Conservation (phyloP, 2,329 filamentous ascomycete genomes). For the Colletotrichum destructivum region DNA sequence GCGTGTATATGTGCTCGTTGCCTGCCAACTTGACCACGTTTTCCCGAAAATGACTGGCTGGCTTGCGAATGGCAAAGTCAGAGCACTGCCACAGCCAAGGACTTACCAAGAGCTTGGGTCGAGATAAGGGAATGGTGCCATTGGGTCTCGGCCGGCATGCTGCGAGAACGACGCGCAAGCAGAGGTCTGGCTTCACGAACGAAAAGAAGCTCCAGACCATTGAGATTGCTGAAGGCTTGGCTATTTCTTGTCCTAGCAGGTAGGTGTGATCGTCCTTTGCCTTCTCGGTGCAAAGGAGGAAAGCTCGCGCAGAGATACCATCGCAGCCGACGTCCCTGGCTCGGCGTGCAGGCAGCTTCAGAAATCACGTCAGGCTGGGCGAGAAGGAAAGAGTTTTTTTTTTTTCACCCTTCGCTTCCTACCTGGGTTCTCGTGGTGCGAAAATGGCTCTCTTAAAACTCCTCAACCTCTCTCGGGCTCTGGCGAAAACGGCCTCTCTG, state of each 20-base stretch:
- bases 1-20: neutral
- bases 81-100: slow-evolving; percentile 36
- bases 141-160: neutral
- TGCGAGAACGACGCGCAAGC: neutral
- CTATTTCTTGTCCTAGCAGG: neutral
- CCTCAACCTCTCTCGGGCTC: neutral
- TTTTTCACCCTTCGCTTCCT: neutral
- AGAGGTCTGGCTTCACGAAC: too few relatives aligned
- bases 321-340: neutral
- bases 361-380: slow-evolving; percentile 1
- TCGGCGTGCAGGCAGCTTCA: slow-evolving; percentile 2
- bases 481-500: neutral
- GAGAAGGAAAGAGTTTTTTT: neutral
- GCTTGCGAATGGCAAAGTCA: neutral
- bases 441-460: neutral
- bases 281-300: neutral
- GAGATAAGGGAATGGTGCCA: slow-evolving; percentile 1
- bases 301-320: neutral
- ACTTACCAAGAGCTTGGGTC: slow-evolving; percentile 20
- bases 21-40: too few relatives aligned
- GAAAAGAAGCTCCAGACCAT: neutral
- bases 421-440: neutral
- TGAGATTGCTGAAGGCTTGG: slow-evolving; percentile 6
- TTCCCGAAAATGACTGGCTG: too few relatives aligned
- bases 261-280: neutral